These are phyloP conservation scores for Thozetella sp. DNA, from an alignment of 495 filamentous ascomycete species.

Conservation along the genomic window DNA sequence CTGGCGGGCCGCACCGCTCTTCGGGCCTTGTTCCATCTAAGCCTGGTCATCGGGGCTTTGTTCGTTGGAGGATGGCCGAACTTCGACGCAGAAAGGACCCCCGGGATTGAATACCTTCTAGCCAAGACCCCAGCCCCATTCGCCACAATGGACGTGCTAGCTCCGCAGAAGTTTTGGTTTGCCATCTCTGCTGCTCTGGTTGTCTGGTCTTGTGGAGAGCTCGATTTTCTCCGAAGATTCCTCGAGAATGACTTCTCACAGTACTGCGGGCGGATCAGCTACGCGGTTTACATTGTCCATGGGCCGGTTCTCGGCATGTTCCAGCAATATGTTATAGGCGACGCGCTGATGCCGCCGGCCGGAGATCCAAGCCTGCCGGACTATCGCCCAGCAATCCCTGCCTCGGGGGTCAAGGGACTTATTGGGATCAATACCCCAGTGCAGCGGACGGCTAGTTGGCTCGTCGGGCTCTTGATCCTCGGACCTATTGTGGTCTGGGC, in stretches of 20 bases:
- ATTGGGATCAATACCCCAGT: slow-evolving; percentile 52
- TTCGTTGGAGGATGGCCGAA: slow-evolving; percentile 49
- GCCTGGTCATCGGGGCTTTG: slow-evolving; percentile 35
- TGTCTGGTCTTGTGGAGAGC: slow-evolving; percentile 57
- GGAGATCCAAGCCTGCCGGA: slow-evolving; percentile 17
- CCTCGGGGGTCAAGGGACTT: slow-evolving; percentile 48
- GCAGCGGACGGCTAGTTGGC: slow-evolving; percentile 51
- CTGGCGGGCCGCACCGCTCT: neutral
- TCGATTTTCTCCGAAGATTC: slow-evolving; percentile 46
- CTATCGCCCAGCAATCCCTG: slow-evolving; percentile 24
- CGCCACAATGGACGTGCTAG: slow-evolving; percentile 22
- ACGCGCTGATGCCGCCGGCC: slow-evolving; percentile 10
- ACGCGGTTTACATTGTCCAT: slow-evolving; percentile 63
- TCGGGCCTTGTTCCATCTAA: slow-evolving; percentile 10
- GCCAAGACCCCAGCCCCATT: slow-evolving; percentile 34
- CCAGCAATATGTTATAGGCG: slow-evolving; percentile 45
- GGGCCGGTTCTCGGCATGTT: slow-evolving; percentile 56
- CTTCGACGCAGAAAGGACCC: slow-evolving; percentile 30
- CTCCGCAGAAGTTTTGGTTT: slow-evolving; percentile 56
- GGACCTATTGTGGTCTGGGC: slow-evolving; percentile 56
- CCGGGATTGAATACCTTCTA: slow-evolving; percentile 31
- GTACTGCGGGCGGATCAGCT: slow-evolving; percentile 65
- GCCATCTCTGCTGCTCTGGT: slow-evolving; percentile 55
- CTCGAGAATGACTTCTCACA: slow-evolving; percentile 59
- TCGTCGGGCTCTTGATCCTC: slow-evolving; percentile 50